These are phyloP conservation scores for Trypanosomatidae sp. DNA, from an alignment of 208 protist species.

Conservation along the genomic window DNA sequence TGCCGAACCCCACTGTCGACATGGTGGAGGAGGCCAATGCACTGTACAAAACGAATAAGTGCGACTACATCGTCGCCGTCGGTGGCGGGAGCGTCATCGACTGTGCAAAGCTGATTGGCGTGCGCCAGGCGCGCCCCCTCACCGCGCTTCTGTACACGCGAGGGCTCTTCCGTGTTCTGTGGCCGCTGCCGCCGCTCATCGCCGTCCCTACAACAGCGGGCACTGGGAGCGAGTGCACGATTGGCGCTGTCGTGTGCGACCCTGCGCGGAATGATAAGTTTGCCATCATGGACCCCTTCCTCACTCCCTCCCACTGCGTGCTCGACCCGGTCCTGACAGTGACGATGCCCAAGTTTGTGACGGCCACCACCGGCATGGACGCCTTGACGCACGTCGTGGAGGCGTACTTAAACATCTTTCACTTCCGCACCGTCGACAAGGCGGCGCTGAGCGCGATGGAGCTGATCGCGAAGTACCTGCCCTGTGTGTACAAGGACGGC, in stretches of 20 bases:
- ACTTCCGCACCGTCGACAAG: slow-evolving; percentile 41
- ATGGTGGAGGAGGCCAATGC: slow-evolving; percentile 38
- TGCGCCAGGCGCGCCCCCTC: slow-evolving; percentile 47
- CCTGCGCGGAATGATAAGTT: slow-evolving; percentile 54
- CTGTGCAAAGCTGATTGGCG: slow-evolving; percentile 78
- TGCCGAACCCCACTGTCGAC: slow-evolving; percentile 51
- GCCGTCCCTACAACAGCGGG: slow-evolving; percentile 85
- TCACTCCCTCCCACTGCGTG: slow-evolving; percentile 70
- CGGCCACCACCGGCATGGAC: slow-evolving; percentile 85
- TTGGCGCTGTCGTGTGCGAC: slow-evolving; percentile 73
- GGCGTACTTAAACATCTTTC: slow-evolving; percentile 61
- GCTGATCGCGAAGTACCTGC: slow-evolving; percentile 59
- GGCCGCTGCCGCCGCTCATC: slow-evolving; percentile 49
- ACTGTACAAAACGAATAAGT: slow-evolving; percentile 38
- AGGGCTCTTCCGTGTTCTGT: slow-evolving; percentile 46
- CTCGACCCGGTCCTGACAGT: slow-evolving; percentile 78
- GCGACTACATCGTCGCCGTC: slow-evolving; percentile 72
- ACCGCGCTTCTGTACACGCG: slow-evolving; percentile 48
- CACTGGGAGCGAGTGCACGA: slow-evolving; percentile 87
- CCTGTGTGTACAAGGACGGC: slow-evolving; percentile 45
- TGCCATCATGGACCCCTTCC: slow-evolving; percentile 54
- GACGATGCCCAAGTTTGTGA: slow-evolving; percentile 68
- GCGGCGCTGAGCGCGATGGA: slow-evolving; percentile 44
- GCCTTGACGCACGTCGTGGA: slow-evolving; percentile 85
- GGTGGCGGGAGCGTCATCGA: slow-evolving; percentile 89